Evolutionary conservation across 768 basidiomycete species (phyloP).

Genomic region (Kockovaella imperatae): DNA sequence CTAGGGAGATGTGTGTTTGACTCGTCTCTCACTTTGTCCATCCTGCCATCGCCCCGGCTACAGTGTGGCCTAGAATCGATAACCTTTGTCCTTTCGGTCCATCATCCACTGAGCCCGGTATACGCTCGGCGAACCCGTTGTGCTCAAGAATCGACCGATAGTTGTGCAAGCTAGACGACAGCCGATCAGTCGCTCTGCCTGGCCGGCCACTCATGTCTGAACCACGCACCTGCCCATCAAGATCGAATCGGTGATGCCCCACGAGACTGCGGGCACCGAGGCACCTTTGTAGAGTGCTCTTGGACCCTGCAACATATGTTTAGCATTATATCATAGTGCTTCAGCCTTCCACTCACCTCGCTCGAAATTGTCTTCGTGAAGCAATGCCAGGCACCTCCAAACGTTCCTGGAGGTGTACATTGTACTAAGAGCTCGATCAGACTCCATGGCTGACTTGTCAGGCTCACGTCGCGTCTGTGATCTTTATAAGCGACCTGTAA

Average conservation of each 20-base stretch:
- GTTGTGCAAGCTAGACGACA: slow-evolving; percentile 36
- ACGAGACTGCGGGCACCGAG: slow-evolving; percentile 40
- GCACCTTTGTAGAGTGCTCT: slow-evolving; percentile 41
- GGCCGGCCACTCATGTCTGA: too few species aligned
- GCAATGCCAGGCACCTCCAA: slow-evolving; percentile 27
- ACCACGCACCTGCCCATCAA: slow-evolving; percentile 41
- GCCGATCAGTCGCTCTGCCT: not conserved
- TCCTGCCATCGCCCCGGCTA: slow-evolving; percentile 41
- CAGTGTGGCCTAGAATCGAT: slow-evolving; percentile 36
- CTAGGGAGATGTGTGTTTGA: not conserved
- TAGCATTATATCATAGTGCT: not conserved
- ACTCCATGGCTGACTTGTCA: not conserved
- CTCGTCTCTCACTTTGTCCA: slow-evolving; percentile 40
- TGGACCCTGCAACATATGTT: slow-evolving; percentile 29
- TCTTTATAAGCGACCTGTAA: too few species aligned
- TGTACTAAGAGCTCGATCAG: slow-evolving; percentile 14
- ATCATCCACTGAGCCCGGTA: slow-evolving; percentile 6
- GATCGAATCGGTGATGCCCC: slow-evolving; percentile 44
- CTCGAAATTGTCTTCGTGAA: slow-evolving; percentile 27
- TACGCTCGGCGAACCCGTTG: slow-evolving; percentile 36
- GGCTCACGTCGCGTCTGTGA: slow-evolving; percentile 37
- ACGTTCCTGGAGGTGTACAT: slow-evolving; percentile 33
- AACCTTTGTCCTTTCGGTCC: slow-evolving; percentile 14
- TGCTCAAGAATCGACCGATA: slow-evolving; percentile 31
- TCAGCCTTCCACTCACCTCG: slow-evolving; percentile 17